These are phyloP conservation scores for Aureobasidium sp. DNA, from an alignment of 2,329 filamentous ascomycete species.

Conservation along the genomic window DNA sequence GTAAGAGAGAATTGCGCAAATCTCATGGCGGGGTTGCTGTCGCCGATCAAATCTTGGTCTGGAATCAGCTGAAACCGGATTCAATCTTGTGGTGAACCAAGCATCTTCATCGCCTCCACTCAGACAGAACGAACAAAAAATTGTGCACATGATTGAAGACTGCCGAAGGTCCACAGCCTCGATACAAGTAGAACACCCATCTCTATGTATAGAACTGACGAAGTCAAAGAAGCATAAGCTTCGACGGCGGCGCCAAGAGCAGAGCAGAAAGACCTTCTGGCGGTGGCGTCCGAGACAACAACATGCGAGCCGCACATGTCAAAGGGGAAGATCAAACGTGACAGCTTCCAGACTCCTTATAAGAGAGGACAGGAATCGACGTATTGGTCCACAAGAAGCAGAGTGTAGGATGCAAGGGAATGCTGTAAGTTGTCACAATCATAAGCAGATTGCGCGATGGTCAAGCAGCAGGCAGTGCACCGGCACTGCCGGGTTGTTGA, in stretches of 20 bases:
- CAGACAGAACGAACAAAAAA: background rate
- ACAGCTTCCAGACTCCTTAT: background rate
- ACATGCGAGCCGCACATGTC: conserved; percentile 5
- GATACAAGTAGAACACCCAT: background rate
- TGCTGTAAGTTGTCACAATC: background rate
- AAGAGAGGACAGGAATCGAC: background rate
- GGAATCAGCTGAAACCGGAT: too few species aligned
- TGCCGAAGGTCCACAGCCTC: background rate
- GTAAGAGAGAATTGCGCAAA: background rate
- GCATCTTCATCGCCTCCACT: background rate
- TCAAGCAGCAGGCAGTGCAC: background rate
- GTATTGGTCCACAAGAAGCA: background rate
- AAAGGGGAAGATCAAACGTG: background rate
- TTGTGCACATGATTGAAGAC: background rate
- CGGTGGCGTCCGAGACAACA: background rate
- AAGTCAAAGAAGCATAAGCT: background rate
- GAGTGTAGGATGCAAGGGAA: background rate
- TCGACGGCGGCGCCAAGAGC: background rate
- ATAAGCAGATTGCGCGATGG: background rate
- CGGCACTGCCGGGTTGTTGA: background rate
- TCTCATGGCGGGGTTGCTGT: background rate
- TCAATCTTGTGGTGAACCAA: too few species aligned
- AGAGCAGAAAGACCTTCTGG: background rate
- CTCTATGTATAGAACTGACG: background rate
- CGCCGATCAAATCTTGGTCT: background rate